A percentile compares a stretch with the other conserved stretches of the same genome.
These are phyloP conservation scores for Paulownia fortunei DNA, from an alignment of 257 asterid genomes.

Conservation along the genomic window DNA sequence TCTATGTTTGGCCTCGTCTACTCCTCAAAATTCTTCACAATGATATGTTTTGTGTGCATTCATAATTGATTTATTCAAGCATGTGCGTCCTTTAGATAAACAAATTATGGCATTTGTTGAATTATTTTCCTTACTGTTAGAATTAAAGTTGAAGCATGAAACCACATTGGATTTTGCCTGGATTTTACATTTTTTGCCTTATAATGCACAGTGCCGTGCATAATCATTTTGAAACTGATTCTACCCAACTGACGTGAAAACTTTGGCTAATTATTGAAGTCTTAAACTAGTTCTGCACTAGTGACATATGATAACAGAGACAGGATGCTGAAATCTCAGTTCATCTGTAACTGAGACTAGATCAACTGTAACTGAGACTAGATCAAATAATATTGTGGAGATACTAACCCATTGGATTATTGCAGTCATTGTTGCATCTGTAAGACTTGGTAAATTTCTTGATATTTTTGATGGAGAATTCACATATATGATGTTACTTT, in stretches of 20 bases:
- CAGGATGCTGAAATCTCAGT: conserved; percentile 6
- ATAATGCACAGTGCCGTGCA: neutral
- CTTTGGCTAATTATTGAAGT: conserved; percentile 8
- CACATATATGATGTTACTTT: conserved; percentile 22
- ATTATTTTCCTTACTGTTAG: neutral
- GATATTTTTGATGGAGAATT: neutral
- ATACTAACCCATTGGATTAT: neutral
- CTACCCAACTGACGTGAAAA: neutral
- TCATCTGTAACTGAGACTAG: neutral
- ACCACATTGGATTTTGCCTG: neutral
- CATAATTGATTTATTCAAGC: neutral
- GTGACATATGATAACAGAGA: neutral
- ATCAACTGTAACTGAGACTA: neutral
- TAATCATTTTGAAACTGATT: neutral
- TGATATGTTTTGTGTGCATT: neutral
- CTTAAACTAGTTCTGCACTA: neutral
- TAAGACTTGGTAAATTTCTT: neutral
- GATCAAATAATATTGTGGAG: neutral
- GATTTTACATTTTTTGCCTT: neutral
- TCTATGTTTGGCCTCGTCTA: neutral
- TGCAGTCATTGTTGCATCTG: conserved; percentile 5
- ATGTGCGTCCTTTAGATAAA: neutral
- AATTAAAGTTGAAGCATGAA: conserved; percentile 1
- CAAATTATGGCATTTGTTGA: neutral
- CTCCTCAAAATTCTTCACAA: neutral